These are phyloP conservation scores for Protea cynaroides DNA, from an alignment of 164 flowering plant genomes.

Conservation along the genomic window DNA sequence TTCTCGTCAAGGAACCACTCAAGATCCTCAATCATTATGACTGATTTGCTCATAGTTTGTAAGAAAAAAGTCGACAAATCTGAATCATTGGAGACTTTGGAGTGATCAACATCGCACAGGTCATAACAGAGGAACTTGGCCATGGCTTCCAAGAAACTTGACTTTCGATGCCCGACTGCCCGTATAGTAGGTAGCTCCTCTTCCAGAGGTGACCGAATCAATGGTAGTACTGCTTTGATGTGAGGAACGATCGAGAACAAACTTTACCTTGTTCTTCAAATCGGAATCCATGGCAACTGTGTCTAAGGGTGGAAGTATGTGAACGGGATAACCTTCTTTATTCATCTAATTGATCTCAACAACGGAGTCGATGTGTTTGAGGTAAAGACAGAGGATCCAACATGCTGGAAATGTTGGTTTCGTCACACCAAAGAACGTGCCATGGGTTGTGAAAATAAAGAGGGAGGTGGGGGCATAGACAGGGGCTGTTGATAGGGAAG, in stretches of 20 bases:
- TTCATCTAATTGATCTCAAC: conserved; percentile 51
- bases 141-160: conserved; percentile 78
- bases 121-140: conserved; percentile 63
- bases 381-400: conserved; percentile 64
- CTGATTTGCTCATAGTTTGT: conserved; percentile 44
- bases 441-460: too few relatives aligned
- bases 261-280: conserved; percentile 51
- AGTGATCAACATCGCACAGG: conserved; percentile 58
- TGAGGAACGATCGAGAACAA: conserved; percentile 69
- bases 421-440: conserved; percentile 54
- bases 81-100: conserved; percentile 39
- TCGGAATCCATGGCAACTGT: conserved; percentile 70
- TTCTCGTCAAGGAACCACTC: conserved; percentile 41
- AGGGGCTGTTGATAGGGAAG: too few relatives aligned
- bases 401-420: conserved; percentile 4
- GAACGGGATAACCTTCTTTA: conserved; percentile 50
- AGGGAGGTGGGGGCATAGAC: too few relatives aligned
- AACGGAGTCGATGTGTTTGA: too few relatives aligned
- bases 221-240: conserved; percentile 68
- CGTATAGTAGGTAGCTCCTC: conserved; percentile 71
- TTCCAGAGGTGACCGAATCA: conserved; percentile 80
- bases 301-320: conserved; percentile 62
- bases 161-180: conserved; percentile 80
- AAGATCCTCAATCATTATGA: conserved; percentile 68
- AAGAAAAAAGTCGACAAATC: conserved; percentile 54